Evolutionary conservation across 2,329 filamentous ascomycete species (phyloP), one percentile per base, ranked within the genome.

Genomic region (Botryotinia narcissicola): DNA sequence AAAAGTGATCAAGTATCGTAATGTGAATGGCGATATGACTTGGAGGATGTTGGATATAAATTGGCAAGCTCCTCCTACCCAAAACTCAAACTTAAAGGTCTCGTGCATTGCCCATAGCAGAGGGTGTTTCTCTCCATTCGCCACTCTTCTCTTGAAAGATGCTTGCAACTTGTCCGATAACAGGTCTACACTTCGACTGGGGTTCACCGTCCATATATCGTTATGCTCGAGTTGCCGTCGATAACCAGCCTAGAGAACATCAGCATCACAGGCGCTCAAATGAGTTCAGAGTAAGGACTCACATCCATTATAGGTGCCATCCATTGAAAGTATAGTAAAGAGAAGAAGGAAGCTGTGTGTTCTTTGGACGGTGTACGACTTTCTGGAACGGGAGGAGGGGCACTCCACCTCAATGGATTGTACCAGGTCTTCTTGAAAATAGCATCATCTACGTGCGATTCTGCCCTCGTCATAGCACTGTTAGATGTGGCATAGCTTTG

Each of bases 141-240:
- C 86, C 9, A 89, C 85, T n/a, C 93, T 88, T 76, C 85, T 87
- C 75, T 91, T 85, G 81, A 98, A 95, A 0, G 92, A 88, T 9
- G 84, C 85, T 74, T 90, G 87, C 63, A 97, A 84, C 77, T 87
- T 91, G 12, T 83, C 82, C 12, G 92, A 90, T 82, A 97, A 85
- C 18, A 89, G 84, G 75, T 93, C 90, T 62, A 93, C 90, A 25
- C 89, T 88, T 74, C 96, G 88, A 74, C 92, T 84, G 0, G 95
- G 95, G 76, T 98, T 98, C 77, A 98, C 92, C 1, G 86, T 84
- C 92, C 94, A 98, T 73, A 99, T 90, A 81, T 99, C 96, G 77
- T 92, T 93, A 72, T 91, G 84, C 79, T 97, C 92, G 3, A 99
- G 87, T 3, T 91, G 89, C 22, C 96, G 91, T 80, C 93, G 91